phyloP scores from a whole-genome alignment of 2,329 filamentous ascomycete species.

The Iodosphaeria phyllophila region DNA sequence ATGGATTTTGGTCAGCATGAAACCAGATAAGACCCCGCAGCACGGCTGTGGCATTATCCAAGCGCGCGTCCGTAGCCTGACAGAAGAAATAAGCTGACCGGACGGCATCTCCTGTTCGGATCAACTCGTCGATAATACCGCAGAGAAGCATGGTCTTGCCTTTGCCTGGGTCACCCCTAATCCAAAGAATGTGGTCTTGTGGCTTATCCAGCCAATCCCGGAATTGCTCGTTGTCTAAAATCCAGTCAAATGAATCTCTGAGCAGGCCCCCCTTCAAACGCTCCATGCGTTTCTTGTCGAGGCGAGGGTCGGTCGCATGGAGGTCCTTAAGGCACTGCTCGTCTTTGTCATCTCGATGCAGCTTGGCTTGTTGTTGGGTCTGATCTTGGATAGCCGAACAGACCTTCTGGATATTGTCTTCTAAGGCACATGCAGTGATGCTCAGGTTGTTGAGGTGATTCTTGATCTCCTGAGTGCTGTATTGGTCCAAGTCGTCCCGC shows the following conservation, averaged over 20 bases:
- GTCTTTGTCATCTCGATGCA: too few species aligned
- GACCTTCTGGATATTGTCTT: too few species aligned
- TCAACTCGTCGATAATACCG: constrained; percentile 10
- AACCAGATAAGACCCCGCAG: constrained; percentile 13
- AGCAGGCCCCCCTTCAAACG: constrained; percentile 9
- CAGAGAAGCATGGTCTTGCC: constrained; percentile 18
- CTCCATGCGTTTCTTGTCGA: constrained; percentile 8
- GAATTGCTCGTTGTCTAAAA: constrained; percentile 12
- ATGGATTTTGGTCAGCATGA: constrained; percentile 9
- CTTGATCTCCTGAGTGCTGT: too few species aligned
- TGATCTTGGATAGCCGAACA: too few species aligned
- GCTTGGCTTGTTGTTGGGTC: too few species aligned
- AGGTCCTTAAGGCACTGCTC: constrained; percentile 4
- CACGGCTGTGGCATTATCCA: constrained; percentile 12
- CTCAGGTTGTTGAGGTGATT: too few species aligned
- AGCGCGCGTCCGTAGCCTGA: constrained; percentile 10
- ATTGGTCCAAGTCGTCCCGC: too few species aligned
- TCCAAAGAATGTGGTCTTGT: constrained; percentile 6
- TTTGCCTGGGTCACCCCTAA: constrained; percentile 17
- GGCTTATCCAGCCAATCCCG: constrained; percentile 8
- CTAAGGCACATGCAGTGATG: too few species aligned
- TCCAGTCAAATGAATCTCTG: constrained; percentile 13
- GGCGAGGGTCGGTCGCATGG: constrained; percentile 4
- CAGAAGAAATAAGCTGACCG: constrained; percentile 15
- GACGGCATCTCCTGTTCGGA: too few species aligned